Percentiles rank a stretch among this genome's conserved stretches.
phyloP scores from a whole-genome alignment of 78 protist genomes.

The Cyanophora paradoxa region DNA sequence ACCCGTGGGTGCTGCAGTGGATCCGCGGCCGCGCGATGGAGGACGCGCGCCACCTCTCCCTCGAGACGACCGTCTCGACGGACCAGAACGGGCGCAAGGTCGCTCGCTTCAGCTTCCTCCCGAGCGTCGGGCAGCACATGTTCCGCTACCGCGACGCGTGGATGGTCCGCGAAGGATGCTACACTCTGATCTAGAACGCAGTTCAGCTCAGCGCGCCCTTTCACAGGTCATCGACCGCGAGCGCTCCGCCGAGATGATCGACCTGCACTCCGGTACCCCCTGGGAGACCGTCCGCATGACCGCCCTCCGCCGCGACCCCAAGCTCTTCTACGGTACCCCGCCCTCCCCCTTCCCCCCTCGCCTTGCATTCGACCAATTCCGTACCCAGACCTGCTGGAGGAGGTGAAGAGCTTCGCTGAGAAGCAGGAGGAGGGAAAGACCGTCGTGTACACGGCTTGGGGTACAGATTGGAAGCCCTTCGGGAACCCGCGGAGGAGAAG shows the following conservation, averaged over 20 bases:
- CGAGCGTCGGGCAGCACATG: slow-evolving; percentile 18
- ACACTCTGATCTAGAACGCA: no score
- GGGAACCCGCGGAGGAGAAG: slow-evolving; percentile 3
- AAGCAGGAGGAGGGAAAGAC: slow-evolving; percentile 12
- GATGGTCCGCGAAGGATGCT: no score
- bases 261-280: background rate
- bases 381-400: slow-evolving; percentile 4
- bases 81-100: background rate
- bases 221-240: background rate
- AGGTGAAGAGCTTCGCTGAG: background rate
- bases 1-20: slow-evolving; percentile 30
- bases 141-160: background rate
- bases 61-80: slow-evolving; percentile 4
- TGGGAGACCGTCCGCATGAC: slow-evolving; percentile 1
- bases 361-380: no score
- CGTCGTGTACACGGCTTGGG: slow-evolving; percentile 19
- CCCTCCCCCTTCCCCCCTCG: no score
- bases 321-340: background rate
- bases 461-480: slow-evolving; percentile 22
- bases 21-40: background rate
- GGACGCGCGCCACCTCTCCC: background rate
- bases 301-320: slow-evolving; percentile 4
- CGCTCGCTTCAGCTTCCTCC: slow-evolving; percentile 13
- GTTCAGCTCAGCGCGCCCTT: background rate
- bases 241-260: background rate